Base-by-base conservation (phyloP, 2,329 filamentous ascomycete genomes). In the Phaeosphaeriaceae sp. region DNA sequence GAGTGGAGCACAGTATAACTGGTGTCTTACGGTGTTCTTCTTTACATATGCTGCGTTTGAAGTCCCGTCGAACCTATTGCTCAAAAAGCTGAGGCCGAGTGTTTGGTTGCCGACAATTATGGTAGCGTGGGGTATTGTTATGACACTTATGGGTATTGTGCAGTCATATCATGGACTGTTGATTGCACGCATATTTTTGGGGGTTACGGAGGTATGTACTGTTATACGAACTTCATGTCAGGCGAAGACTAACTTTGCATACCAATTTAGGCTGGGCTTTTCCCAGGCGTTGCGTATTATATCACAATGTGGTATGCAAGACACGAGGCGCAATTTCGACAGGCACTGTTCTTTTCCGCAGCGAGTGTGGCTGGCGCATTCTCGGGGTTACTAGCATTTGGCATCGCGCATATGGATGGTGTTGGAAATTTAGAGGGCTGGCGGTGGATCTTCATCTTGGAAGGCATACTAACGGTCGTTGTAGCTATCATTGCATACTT, bases 1-100 rank as follows among this genome's bases (percentile, higher is more conserved):
- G 60, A 58, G 56, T 1, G 83, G 81, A 0, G 81, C 86, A 37
- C 77, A 87, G 60, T 88, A 88, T 51, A 77, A 88, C 1, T 85
- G 81, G 6, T 83, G 83, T 2, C 61, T 89, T 42, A 88, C 85
- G 0, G 70, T 88, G 0, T 89, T 88, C 70, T 89, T 89, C 64
- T 77, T 79, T 44, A 74, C 74, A 0, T 80, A 79, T 48, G 74
- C 76, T 4, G 61, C 74, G 5, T 75, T 79, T 49, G 78, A 79
- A 54, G 76, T 74, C 1, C 84, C 84, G 0, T 85, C 81, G 56
- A 87, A 87, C 57, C 81, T 87, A 50, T 70, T 86, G 3, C 74
- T 87, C 15, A 87, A 86, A 55, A 76, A 78, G 2, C 81, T 83
- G 0, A 81, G 81, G 2, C 83, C 83, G 0, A 67, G 62, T 26